Conservation (phyloP, 495 filamentous ascomycete genomes). For the Aspergillus baeticus region DNA sequence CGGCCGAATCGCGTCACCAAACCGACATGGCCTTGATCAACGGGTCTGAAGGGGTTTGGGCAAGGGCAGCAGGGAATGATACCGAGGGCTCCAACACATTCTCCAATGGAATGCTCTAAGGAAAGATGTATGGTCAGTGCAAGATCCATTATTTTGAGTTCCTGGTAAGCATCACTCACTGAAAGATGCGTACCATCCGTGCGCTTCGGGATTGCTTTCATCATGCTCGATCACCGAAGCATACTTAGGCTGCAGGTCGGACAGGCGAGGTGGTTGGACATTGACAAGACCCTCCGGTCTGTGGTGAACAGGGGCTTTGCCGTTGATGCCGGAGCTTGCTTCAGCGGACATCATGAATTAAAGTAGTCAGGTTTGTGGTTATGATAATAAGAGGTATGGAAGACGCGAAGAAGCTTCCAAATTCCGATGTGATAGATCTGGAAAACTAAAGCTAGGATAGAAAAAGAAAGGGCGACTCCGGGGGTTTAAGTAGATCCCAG, state of each 20-base stretch:
- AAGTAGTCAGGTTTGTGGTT: background rate
- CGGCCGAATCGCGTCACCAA: constrained; percentile 94
- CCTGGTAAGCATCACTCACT: constrained; percentile 63
- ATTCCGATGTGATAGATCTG: background rate
- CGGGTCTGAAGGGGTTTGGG: constrained; percentile 97
- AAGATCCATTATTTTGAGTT: background rate
- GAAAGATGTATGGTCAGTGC: constrained; percentile 3
- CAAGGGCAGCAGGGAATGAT: constrained; percentile 91
- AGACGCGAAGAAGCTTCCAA: background rate
- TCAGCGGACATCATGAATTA: constrained; percentile 29
- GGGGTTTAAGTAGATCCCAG: background rate
- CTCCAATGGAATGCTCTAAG: constrained; percentile 72
- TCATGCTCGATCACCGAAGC: constrained; percentile 71
- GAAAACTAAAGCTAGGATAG: background rate
- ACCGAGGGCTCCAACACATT: constrained; percentile 74
- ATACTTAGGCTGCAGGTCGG: constrained; percentile 88
- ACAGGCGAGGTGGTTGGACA: constrained; percentile 76
- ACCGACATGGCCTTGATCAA: constrained; percentile 89
- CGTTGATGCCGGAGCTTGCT: constrained; percentile 26
- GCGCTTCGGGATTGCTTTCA: constrained; percentile 61
- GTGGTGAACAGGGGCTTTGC: constrained; percentile 41
- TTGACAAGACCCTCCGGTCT: constrained; percentile 53
- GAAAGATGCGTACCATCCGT: constrained; percentile 90
- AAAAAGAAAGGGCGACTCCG: constrained; percentile 5
- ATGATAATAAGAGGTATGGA: background rate